These are phyloP conservation scores for Prunus yedoensis DNA, from an alignment of 331 rosid genomes.

Conservation along the genomic window DNA sequence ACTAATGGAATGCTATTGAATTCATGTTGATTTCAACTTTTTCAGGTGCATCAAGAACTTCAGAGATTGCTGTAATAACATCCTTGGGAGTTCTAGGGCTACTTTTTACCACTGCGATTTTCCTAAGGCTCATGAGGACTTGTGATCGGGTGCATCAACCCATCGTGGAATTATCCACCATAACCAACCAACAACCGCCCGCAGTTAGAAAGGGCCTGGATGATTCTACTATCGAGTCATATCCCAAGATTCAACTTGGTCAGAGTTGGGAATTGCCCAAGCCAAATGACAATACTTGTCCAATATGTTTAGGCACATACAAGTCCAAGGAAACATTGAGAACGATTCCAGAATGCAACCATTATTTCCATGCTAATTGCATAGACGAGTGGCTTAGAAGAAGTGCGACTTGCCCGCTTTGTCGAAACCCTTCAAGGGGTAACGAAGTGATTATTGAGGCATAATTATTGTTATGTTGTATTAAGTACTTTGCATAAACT, in stretches of 20 bases:
- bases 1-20: too few relatives aligned
- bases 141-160: neutral
- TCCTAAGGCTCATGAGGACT: too few relatives aligned
- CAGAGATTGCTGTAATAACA: too few relatives aligned
- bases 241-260: conserved; percentile 41
- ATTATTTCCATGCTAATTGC: conserved; percentile 33
- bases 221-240: conserved; percentile 45
- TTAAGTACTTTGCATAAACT: too few relatives aligned
- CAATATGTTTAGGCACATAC: conserved; percentile 27
- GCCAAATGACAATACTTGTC: conserved; percentile 22
- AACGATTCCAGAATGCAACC: conserved; percentile 31
- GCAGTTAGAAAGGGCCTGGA: conserved; percentile 41
- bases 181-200: neutral
- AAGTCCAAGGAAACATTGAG: conserved; percentile 13
- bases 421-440: conserved; percentile 13
- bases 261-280: conserved; percentile 44
- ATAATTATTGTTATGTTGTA: too few relatives aligned
- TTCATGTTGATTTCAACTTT: too few relatives aligned
- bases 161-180: neutral
- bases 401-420: conserved; percentile 32
- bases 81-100: too few relatives aligned
- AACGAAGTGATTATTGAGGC: neutral
- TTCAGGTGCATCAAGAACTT: too few relatives aligned
- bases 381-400: conserved; percentile 30
- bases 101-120: too few relatives aligned